Evolutionary conservation across 2,329 filamentous ascomycete genomes (phyloP).

Genomic region (Diplocarpon rosae): DNA sequence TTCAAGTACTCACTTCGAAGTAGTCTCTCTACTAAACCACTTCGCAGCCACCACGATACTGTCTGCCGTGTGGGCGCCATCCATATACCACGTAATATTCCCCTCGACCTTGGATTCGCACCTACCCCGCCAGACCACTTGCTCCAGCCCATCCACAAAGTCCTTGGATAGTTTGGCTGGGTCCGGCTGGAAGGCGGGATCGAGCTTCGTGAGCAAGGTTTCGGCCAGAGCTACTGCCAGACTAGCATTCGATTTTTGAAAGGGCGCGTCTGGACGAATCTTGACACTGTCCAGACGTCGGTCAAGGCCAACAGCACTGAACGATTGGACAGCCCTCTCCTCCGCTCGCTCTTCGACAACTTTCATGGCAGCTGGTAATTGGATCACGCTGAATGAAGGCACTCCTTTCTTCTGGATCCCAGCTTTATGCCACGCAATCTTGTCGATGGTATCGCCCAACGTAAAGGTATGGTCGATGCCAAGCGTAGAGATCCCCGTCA

Average conservation of each 20-base stretch:
- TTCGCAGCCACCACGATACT: slow-evolving; percentile 71
- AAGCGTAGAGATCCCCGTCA: slow-evolving; percentile 51
- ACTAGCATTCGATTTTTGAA: slow-evolving; percentile 49
- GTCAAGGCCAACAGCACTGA: slow-evolving; percentile 36
- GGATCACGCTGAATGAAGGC: slow-evolving; percentile 46
- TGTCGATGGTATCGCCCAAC: slow-evolving; percentile 50
- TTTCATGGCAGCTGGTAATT: slow-evolving; percentile 37
- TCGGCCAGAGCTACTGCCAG: slow-evolving; percentile 42
- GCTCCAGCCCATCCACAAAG: slow-evolving; percentile 63
- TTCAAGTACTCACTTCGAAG: slow-evolving; percentile 21
- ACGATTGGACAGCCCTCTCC: slow-evolving; percentile 40
- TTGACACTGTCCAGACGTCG: slow-evolving; percentile 33
- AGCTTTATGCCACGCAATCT: slow-evolving; percentile 66
- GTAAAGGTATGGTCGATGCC: slow-evolving; percentile 58
- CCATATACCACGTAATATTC: slow-evolving; percentile 71
- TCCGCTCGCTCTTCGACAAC: slow-evolving; percentile 40
- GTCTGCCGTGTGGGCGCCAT: slow-evolving; percentile 87
- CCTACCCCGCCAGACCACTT: slow-evolving; percentile 67
- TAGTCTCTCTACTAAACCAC: slow-evolving; percentile 59
- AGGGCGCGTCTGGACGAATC: slow-evolving; percentile 41
- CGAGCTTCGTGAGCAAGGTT: slow-evolving; percentile 35
- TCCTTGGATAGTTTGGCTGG: slow-evolving; percentile 40
- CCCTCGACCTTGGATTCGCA: slow-evolving; percentile 52
- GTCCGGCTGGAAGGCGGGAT: slow-evolving; percentile 22
- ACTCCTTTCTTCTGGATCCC: slow-evolving; percentile 55